These are phyloP conservation scores for Trichomonas gallinae DNA, from an alignment of 208 protist genomes.

Conservation along the genomic window DNA sequence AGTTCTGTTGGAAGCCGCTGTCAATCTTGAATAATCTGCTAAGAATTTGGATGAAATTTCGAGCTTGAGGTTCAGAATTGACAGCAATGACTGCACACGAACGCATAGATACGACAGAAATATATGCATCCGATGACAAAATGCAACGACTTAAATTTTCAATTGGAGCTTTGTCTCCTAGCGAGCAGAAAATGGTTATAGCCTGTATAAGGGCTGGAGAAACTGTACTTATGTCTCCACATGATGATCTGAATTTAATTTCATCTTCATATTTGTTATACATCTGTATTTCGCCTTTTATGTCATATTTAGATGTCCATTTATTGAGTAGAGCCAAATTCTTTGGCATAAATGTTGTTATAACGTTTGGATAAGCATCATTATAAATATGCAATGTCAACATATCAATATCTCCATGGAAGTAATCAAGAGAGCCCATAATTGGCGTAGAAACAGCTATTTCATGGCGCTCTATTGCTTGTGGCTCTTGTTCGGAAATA, in stretches of 20 bases:
- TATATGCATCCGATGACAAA: not conserved
- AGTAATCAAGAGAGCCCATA: not conserved
- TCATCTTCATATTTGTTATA: not conserved
- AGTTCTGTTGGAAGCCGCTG: not conserved
- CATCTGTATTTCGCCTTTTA: not conserved
- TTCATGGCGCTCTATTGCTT: not conserved
- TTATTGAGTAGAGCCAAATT: not conserved
- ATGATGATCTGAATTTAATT: not conserved
- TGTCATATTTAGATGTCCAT: not conserved
- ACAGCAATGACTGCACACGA: not conserved
- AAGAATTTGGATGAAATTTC: not conserved
- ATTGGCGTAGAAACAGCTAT: not conserved
- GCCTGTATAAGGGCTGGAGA: not conserved
- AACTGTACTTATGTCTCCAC: not conserved
- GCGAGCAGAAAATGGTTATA: not conserved
- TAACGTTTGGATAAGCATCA: not conserved
- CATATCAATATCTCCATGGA: not conserved
- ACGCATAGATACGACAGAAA: not conserved
- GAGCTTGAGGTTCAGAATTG: not conserved
- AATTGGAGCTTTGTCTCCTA: not conserved
- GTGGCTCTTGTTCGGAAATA: not conserved
- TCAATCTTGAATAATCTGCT: not conserved
- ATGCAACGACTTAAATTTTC: not conserved
- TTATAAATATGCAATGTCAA: not conserved
- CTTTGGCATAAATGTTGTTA: not conserved